A percentile compares a stretch with the other conserved stretches of the same genome.
phyloP scores from a whole-genome alignment of 129 eudicot genomes.

The Centaurea solstitialis region DNA sequence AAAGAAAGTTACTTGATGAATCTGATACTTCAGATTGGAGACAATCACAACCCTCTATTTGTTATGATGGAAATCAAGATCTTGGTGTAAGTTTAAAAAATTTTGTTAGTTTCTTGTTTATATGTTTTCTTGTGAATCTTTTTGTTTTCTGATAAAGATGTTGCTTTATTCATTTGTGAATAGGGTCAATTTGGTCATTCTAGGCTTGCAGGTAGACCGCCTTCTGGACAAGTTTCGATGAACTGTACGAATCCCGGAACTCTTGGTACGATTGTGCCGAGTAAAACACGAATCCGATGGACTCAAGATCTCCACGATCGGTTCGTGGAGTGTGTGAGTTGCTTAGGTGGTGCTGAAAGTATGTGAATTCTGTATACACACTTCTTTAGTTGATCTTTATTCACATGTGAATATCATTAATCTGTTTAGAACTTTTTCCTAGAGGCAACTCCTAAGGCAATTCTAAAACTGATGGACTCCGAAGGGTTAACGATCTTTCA shows the following conservation, averaged over 20 bases:
- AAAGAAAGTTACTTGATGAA: conserved; percentile 56
- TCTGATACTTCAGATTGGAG: conserved; percentile 53
- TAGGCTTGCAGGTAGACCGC: conserved; percentile 31
- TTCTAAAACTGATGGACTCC: conserved; percentile 83
- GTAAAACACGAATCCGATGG: conserved; percentile 92
- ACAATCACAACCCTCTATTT: conserved; percentile 25
- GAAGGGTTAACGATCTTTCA: conserved; percentile 90
- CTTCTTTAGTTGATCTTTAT: conserved; percentile 3
- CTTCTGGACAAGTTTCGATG: conserved; percentile 24
- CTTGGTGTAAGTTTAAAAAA: conserved; percentile 69
- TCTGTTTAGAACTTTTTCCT: background rate
- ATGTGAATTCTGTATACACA: conserved; percentile 17
- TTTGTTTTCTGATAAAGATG: conserved; percentile 13
- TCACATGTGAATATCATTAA: background rate
- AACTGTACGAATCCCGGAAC: conserved; percentile 39
- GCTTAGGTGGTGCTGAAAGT: conserved; percentile 93
- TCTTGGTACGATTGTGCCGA: conserved; percentile 32
- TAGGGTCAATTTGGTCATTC: conserved; percentile 32
- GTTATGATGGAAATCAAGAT: conserved; percentile 48
- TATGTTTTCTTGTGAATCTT: background rate
- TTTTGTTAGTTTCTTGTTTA: background rate
- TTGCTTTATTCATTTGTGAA: conserved; percentile 1
- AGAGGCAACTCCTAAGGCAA: conserved; percentile 98
- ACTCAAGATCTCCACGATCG: conserved; percentile 94
- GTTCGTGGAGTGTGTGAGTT: conserved; percentile 88